A percentile compares a stretch with the other conserved stretches of the same genome.
Conservation (phyloP, 2,329 filamentous ascomycete genomes). For the Leptodontidium sp. region DNA sequence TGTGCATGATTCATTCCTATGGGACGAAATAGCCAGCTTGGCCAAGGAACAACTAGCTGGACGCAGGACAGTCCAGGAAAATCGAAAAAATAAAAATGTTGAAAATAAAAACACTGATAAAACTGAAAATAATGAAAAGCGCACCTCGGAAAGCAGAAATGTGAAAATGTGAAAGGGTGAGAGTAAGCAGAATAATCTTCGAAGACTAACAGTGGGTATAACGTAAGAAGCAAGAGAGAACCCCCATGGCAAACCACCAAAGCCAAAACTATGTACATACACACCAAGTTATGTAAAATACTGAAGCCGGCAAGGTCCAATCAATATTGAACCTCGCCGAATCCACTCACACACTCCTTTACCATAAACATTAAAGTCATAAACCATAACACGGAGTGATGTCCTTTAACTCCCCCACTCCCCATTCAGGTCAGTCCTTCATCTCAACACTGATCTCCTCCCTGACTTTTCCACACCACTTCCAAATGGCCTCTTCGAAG, state of each 20-base stretch:
- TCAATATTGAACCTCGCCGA: constrained; percentile 5
- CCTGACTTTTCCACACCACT: constrained; percentile 84
- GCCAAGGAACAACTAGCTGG: too few relatives aligned
- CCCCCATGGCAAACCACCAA: neutral
- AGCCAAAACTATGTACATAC: constrained; percentile 1
- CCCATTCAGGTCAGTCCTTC: constrained; percentile 36
- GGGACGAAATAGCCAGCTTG: too few relatives aligned
- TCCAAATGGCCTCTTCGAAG: constrained; percentile 83
- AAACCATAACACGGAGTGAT: constrained; percentile 16
- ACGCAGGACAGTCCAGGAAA: neutral
- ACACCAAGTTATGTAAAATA: constrained; percentile 16
- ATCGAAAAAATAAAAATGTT: neutral
- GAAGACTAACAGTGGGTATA: constrained; percentile 19
- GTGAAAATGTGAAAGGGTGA: constrained; percentile 1
- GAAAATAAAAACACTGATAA: neutral
- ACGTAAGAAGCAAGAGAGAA: constrained; percentile 23
- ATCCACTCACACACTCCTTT: neutral
- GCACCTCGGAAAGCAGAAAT: neutral
- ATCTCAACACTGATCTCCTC: constrained; percentile 82
- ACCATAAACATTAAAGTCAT: constrained; percentile 29
- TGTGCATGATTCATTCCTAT: too few relatives aligned
- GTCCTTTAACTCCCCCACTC: constrained; percentile 4
- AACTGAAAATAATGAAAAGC: neutral
- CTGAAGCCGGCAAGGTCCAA: neutral
- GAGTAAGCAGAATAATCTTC: constrained; percentile 17